phyloP scores from a whole-genome alignment of 768 basidiomycete genomes.

The Amanita jacksonii region DNA sequence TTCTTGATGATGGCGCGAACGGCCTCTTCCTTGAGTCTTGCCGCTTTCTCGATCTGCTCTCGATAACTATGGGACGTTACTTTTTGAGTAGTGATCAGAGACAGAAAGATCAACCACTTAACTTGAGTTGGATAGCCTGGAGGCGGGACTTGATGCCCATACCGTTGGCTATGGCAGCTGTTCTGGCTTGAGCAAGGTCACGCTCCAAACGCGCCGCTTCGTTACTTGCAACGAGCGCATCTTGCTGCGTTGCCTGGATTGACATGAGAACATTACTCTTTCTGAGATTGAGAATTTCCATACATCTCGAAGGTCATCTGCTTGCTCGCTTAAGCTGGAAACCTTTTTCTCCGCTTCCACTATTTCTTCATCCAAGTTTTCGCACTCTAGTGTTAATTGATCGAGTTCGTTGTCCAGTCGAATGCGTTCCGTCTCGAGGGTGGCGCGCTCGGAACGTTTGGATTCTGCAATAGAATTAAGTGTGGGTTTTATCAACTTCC shows the following conservation, averaged over 20 bases:
- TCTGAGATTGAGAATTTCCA: conserved; percentile 14
- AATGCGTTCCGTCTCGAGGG: conserved; percentile 69
- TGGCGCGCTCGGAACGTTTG: conserved; percentile 58
- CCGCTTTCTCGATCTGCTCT: conserved; percentile 70
- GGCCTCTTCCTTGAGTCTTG: conserved; percentile 68
- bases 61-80: conserved; percentile 43
- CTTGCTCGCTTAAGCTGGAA: conserved; percentile 58
- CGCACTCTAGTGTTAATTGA: conserved; percentile 63
- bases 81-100: conserved; percentile 7
- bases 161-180: conserved; percentile 71
- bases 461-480: conserved; percentile 62
- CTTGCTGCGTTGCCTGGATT: conserved; percentile 65
- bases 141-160: conserved; percentile 73
- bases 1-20: conserved; percentile 77
- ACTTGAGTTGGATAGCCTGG: conserved; percentile 73
- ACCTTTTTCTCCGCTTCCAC: conserved; percentile 68
- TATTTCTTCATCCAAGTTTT: conserved; percentile 74
- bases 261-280: not conserved
- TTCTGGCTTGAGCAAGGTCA: conserved; percentile 65
- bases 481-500: conserved; percentile 68
- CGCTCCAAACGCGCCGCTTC: conserved; percentile 62
- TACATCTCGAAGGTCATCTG: conserved; percentile 77
- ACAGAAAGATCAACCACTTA: conserved; percentile 16
- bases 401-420: conserved; percentile 80
- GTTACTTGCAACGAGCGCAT: conserved; percentile 53